Evolutionary conservation across 2,329 filamentous ascomycete species (phyloP), one percentile per base, ranked within the genome.

Genomic region (Neonectria faginata): DNA sequence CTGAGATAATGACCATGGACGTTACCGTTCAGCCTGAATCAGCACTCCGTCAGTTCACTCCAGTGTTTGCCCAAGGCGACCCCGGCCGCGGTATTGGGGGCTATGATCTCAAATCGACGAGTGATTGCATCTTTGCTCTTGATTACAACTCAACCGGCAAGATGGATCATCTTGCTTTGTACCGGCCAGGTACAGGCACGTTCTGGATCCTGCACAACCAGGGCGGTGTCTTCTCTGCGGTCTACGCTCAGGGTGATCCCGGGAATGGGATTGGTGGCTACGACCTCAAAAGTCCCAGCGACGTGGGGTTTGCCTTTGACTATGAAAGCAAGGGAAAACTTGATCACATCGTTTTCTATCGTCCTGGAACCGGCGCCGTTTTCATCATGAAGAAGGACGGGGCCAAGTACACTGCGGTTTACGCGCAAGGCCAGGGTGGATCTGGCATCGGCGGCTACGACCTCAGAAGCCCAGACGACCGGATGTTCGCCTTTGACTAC

Each of bases 361-460:
- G 59, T 18, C 59, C 59, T 10, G 59, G 52, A 50, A 29, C n/a
- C 41, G 59, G 59, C 2, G 53, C 59, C 8, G 51, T 62, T 16
- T 62, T 55, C 29, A 55, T 62, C 22, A 14, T 62, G 18, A 48
- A 51, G 31, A 50, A 44, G 33, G n/a, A 50, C 18, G 42, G 42
- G 5, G 39, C 31, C 2, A 44, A 12, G 11, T 62, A 51, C 45
- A 33, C 18, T 7, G 7, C 51, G 20, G 52, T 62, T 52, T 62
- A 55, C n/a, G 52, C 53, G 14, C 51, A 55, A 31, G 59, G 53
- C 44, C 59, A 50, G 4, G 59, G 44, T 10, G 44, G 53, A 20
- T 36, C 44, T 18, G 59, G 52, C 31, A 62, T 62, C 7, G 59
- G 59, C 6, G 59, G 59, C 11, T 62, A 62, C 42, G 59, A 62